Evolutionary conservation across 2,329 filamentous ascomycete genomes (phyloP), one percentile per base, ranked within the genome.

Genomic region (Colletotrichum tabaci): DNA sequence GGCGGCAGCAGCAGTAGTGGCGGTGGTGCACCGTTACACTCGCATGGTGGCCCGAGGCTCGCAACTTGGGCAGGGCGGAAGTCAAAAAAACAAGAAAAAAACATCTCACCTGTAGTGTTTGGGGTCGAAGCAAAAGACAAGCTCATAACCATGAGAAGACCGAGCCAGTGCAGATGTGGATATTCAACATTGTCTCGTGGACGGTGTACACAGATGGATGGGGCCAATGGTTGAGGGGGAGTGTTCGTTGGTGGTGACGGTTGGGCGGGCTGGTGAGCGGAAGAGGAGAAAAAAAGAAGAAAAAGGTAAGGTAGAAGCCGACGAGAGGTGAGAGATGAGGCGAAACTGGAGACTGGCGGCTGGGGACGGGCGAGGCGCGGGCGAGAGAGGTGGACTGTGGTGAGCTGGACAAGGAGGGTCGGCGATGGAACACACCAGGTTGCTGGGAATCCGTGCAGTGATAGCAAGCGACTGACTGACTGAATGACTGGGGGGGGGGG

Each of bases 361-460:
- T 64, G 57, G 56, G 61, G 67, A 70, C 26, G 26, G 26, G 26
- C 5, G 26, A 30, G 26, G 26, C 26, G 26, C 6, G 26, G 7
- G 26, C 26, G 26, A 30, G 26, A 49, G 52, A 67, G 23, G 50
- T 40, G 46, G 50, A 62, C 26, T 26, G 26, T 26, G 26, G 26
- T 26, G 26, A 26, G 26, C 64, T 67, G 50, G 68, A 46, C 50
- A 63, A 61, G 61, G 63, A 71, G 52, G 57, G 44, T 71, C 64
- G 53, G 46, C 57, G 68, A 71, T 67, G 68, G 68, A 47, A 62
- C 68, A 62, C 56, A 58, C 68, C 68, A 68, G 64, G 64, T 58
- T 57, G 55, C 57, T 71, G 64, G 57, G 62, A 67, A 30, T 30
- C 26, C 26, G 26, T 30, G 26, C 26, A 30, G 26, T 30, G 26